Percentiles rank a stretch among this genome's conserved stretches.
Conservation (phyloP, 495 filamentous ascomycete genomes). For the Wilcoxina mikolae region DNA sequence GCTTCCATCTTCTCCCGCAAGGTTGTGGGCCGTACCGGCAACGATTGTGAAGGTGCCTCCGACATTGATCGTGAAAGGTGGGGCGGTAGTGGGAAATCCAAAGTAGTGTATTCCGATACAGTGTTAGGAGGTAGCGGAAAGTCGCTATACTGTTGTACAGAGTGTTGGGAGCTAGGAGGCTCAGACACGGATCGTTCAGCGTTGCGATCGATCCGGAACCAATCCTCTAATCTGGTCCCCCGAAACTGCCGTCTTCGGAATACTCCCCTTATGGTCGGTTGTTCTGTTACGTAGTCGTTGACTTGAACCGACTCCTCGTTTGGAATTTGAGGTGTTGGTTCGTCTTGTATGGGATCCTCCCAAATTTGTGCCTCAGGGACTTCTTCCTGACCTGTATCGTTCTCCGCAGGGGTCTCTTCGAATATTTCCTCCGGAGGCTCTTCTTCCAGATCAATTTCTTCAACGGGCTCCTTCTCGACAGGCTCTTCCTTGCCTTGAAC, state of each 20-base stretch:
- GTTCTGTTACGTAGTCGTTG: not conserved
- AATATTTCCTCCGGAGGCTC: not conserved
- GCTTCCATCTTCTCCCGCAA: not conserved
- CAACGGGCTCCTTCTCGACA: not conserved
- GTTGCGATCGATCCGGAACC: not conserved
- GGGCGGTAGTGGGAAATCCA: not conserved
- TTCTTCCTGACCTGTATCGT: not conserved
- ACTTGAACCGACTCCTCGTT: not conserved
- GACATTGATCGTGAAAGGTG: not conserved
- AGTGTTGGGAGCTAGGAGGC: not conserved
- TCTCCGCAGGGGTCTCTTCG: not conserved
- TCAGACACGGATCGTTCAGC: not conserved
- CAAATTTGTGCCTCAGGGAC: not conserved
- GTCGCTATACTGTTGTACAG: not conserved
- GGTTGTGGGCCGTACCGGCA: not conserved
- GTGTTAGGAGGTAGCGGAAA: not conserved
- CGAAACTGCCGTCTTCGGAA: not conserved
- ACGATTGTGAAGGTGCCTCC: not conserved
- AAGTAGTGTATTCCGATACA: not conserved
- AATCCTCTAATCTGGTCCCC: not conserved
- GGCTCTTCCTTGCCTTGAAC: not conserved
- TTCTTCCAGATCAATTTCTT: no score
- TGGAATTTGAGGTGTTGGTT: not conserved
- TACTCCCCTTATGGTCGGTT: not conserved
- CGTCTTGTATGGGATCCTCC: not conserved